Conservation (phyloP, 2,329 filamentous ascomycete species). For the Aureobasidium sp. region DNA sequence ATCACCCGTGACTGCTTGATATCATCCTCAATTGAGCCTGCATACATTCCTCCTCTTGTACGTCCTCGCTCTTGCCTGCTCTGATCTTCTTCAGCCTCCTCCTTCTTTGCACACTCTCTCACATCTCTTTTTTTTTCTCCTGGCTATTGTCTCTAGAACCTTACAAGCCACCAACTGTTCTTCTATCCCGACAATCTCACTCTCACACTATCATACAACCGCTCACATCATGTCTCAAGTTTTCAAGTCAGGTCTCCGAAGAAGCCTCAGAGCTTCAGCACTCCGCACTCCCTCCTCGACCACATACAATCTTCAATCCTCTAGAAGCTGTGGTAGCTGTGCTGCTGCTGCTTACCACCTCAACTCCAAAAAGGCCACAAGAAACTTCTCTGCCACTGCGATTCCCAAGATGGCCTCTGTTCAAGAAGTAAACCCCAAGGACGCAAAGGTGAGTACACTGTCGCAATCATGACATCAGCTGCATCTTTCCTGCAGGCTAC, state of each 20-base stretch:
- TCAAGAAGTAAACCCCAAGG: conserved; percentile 8
- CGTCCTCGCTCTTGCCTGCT: background rate
- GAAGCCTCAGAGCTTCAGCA: conserved; percentile 4
- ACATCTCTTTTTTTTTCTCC: too few species aligned
- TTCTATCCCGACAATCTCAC: background rate
- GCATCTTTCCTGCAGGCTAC: background rate
- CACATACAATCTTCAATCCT: conserved; percentile 10
- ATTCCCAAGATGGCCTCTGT: conserved; percentile 6
- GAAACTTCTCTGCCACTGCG: conserved; percentile 9
- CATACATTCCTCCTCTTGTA: conserved; percentile 14
- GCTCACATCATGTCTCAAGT: conserved; percentile 13
- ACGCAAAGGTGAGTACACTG: background rate
- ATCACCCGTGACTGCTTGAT: conserved; percentile 10
- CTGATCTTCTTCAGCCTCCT: background rate
- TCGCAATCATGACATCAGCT: background rate
- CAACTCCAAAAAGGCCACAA: conserved; percentile 4
- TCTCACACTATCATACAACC: background rate
- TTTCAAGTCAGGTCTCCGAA: conserved; percentile 8
- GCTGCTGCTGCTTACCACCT: conserved; percentile 10
- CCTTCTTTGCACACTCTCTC: background rate
- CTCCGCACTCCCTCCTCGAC: background rate
- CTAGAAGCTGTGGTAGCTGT: conserved; percentile 12
- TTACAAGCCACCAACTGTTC: background rate
- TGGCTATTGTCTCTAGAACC: background rate
- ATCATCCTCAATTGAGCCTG: conserved; percentile 12